These are phyloP conservation scores for Actinomortierella ambigua DNA, from an alignment of 371 early-diverging fungal genomes.

Conservation along the genomic window DNA sequence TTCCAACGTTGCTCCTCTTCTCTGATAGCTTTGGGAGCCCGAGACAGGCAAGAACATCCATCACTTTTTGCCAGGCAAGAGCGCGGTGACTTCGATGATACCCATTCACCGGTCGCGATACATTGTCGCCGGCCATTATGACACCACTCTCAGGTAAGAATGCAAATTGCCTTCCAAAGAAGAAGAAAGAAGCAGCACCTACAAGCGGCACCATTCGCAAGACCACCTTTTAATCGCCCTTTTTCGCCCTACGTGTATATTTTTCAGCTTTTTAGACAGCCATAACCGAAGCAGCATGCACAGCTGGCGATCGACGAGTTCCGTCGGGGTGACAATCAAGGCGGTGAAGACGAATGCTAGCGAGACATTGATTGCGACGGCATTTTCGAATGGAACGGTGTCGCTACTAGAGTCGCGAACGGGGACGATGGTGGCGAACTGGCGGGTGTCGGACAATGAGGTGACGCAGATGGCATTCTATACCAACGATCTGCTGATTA, in stretches of 20 bases:
- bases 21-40: slow-evolving; percentile 61
- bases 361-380: slow-evolving; percentile 65
- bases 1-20: slow-evolving; percentile 1
- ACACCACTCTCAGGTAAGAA: slow-evolving; percentile 32
- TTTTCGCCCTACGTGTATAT: too few species aligned
- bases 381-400: slow-evolving; percentile 63
- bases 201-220: too few species aligned
- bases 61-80: slow-evolving; percentile 56
- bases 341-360: slow-evolving; percentile 49
- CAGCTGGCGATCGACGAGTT: slow-evolving; percentile 37
- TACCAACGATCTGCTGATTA: slow-evolving; percentile 61
- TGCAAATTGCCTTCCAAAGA: too few species aligned
- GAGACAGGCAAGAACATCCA: slow-evolving; percentile 61
- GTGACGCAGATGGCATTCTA: slow-evolving; percentile 68
- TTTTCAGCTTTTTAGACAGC: slow-evolving; percentile 27
- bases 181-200: too few species aligned
- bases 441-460: slow-evolving; percentile 71
- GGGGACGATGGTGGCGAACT: slow-evolving; percentile 62
- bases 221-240: too few species aligned
- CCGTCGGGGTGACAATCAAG: slow-evolving; percentile 18
- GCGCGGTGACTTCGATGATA: slow-evolving; percentile 55
- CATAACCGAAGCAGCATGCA: slow-evolving; percentile 37
- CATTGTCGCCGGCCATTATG: slow-evolving; percentile 56
- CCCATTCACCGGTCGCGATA: slow-evolving; percentile 62
- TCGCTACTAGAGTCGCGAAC: slow-evolving; percentile 66